A percentile compares a stretch with the other conserved stretches of the same genome.
These are phyloP conservation scores for Mucor piriformis DNA, from an alignment of 371 early-diverging fungal species.

Conservation along the genomic window DNA sequence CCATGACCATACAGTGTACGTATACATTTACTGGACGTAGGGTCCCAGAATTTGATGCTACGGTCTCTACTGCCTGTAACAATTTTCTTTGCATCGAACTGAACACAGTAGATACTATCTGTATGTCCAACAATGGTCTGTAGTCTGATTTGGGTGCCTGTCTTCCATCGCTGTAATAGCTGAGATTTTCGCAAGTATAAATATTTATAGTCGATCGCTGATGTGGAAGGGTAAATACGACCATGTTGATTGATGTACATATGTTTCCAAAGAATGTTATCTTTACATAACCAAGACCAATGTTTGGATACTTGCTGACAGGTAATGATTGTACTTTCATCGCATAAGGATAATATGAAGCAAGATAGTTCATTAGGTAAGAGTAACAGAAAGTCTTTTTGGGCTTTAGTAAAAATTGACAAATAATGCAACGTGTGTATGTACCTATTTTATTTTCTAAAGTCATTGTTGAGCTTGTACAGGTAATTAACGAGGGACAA, in stretches of 20 bases:
- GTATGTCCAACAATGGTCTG: slow-evolving; percentile 68
- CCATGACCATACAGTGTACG: slow-evolving; percentile 82
- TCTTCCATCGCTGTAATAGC: slow-evolving; percentile 23
- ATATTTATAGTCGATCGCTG: slow-evolving; percentile 7
- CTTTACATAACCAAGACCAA: slow-evolving; percentile 16
- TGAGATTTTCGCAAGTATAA: slow-evolving; percentile 11
- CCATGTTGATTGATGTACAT: slow-evolving; percentile 14
- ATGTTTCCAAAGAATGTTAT: slow-evolving; percentile 20
- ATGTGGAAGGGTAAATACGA: neutral
- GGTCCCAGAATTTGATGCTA: slow-evolving; percentile 77
- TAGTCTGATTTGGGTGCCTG: neutral
- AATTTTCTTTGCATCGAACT: slow-evolving; percentile 75
- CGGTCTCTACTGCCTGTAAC: slow-evolving; percentile 92
- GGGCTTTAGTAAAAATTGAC: neutral
- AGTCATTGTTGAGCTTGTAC: neutral
- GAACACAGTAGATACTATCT: slow-evolving; percentile 93
- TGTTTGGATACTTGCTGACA: slow-evolving; percentile 5
- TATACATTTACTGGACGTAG: slow-evolving; percentile 34
- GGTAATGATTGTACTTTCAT: slow-evolving; percentile 4
- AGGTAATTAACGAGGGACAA: slow-evolving; percentile 1
- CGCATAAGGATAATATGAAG: slow-evolving; percentile 15
- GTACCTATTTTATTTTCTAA: neutral
- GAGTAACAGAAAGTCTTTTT: slow-evolving; percentile 10
- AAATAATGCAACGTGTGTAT: neutral
- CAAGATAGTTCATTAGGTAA: slow-evolving; percentile 20